These are phyloP conservation scores for Aspergillus haitiensis DNA, from an alignment of 495 filamentous ascomycete genomes.

Conservation along the genomic window DNA sequence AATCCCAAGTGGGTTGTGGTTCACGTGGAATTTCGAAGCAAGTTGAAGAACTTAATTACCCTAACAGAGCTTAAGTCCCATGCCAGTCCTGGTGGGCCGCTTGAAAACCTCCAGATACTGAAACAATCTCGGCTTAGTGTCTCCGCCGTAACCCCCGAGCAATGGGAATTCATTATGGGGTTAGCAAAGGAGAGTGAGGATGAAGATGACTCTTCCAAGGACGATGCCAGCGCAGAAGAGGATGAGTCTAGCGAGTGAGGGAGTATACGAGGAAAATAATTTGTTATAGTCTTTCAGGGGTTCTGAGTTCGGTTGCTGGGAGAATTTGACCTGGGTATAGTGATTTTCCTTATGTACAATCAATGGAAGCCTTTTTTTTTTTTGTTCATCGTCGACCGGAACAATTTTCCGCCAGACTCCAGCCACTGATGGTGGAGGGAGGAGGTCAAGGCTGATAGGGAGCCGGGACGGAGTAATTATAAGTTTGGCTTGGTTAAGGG, in stretches of 20 bases:
- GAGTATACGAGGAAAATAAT: conserved; percentile 5
- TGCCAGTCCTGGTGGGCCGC: conserved; percentile 54
- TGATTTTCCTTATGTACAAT: conserved; percentile 24
- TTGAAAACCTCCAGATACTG: conserved; percentile 83
- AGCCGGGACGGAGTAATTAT: too few species aligned
- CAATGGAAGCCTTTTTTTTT: conserved; percentile 14
- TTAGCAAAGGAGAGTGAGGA: conserved; percentile 34
- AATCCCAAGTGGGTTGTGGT: conserved; percentile 88
- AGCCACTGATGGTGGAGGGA: too few species aligned
- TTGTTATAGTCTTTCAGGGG: conserved; percentile 6
- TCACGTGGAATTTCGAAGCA: conserved; percentile 79
- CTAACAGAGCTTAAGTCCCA: conserved; percentile 72
- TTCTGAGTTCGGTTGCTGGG: conserved; percentile 3
- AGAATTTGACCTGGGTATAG: conserved; percentile 13
- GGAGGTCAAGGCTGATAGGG: too few species aligned
- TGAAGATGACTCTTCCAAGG: conserved; percentile 18
- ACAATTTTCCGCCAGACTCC: too few species aligned
- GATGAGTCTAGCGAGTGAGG: conserved; percentile 19
- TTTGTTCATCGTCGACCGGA: background rate
- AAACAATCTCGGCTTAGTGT: conserved; percentile 82
- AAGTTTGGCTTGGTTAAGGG: too few species aligned
- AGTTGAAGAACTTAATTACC: conserved; percentile 70
- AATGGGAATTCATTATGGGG: conserved; percentile 79
- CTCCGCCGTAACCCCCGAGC: conserved; percentile 64
- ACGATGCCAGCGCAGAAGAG: conserved; percentile 18